A percentile compares a stretch with the other conserved stretches of the same genome.
These are phyloP conservation scores for Nicotiana noctiflora DNA, from an alignment of 257 asterid species.

Conservation along the genomic window DNA sequence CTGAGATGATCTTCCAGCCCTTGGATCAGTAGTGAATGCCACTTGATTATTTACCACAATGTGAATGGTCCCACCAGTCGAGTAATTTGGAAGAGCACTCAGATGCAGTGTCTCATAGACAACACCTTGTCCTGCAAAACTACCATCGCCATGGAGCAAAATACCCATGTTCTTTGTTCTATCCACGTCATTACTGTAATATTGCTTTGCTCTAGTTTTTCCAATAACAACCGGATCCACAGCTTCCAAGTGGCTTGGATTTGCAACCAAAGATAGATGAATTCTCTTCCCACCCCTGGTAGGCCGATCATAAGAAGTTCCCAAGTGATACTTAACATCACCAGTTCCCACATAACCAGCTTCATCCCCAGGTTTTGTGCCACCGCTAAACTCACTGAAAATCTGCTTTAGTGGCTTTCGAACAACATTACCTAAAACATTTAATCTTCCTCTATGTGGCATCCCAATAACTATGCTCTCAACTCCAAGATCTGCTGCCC, in stretches of 20 bases:
- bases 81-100: conserved; percentile 21
- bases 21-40: conserved; percentile 68
- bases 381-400: conserved; percentile 28
- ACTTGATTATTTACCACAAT: conserved; percentile 75
- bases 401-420: conserved; percentile 28
- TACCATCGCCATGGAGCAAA: conserved; percentile 30
- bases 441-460: conserved; percentile 32
- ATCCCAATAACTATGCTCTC: conserved; percentile 31
- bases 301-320: conserved; percentile 26
- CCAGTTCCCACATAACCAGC: conserved; percentile 26
- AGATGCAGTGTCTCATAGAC: conserved; percentile 27
- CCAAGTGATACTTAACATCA: conserved; percentile 32
- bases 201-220: conserved; percentile 26
- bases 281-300: conserved; percentile 25
- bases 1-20: conserved; percentile 64
- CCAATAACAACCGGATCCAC: conserved; percentile 32
- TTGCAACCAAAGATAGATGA: conserved; percentile 26
- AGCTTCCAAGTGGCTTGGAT: conserved; percentile 32
- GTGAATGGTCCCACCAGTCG: conserved; percentile 55
- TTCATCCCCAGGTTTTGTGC: conserved; percentile 21
- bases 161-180: conserved; percentile 20
- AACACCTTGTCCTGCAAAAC: conserved; percentile 33
- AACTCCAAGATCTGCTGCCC: conserved; percentile 32
- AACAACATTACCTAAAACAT: conserved; percentile 26
- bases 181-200: conserved; percentile 13